These are phyloP conservation scores for Penicillium sp. DNA, from an alignment of 2,329 filamentous ascomycete species.

Conservation along the genomic window DNA sequence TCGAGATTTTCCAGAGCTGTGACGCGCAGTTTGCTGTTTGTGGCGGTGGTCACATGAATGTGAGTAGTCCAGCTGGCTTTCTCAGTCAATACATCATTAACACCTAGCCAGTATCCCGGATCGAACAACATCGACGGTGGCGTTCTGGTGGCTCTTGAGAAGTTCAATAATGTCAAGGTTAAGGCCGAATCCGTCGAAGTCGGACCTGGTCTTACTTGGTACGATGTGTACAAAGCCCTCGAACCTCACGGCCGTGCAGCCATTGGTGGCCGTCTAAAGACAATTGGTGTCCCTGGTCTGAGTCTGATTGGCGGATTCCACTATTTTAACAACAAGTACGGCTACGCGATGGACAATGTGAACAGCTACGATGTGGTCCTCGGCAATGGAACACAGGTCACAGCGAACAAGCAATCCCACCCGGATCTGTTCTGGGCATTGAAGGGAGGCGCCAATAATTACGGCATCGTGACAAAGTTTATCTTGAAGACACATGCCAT, in stretches of 20 bases:
- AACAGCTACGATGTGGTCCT: constrained; percentile 37
- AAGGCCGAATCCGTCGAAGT: constrained; percentile 28
- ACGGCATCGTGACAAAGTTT: constrained; percentile 39
- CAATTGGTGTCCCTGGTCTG: constrained; percentile 41
- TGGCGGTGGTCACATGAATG: constrained; percentile 54
- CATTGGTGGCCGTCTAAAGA: constrained; percentile 36
- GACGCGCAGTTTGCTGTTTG: constrained; percentile 55
- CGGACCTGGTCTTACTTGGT: constrained; percentile 32
- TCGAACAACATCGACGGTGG: constrained; percentile 36
- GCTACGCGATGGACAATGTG: constrained; percentile 39
- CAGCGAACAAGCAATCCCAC: constrained; percentile 24
- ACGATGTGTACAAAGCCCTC: constrained; percentile 32
- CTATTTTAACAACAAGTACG: constrained; percentile 36
- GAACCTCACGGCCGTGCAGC: constrained; percentile 28
- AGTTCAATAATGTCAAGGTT: constrained; percentile 27
- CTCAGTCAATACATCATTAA: too few relatives aligned
- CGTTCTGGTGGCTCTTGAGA: constrained; percentile 31
- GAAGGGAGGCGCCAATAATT: constrained; percentile 39
- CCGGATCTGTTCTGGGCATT: constrained; percentile 41
- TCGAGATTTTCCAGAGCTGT: constrained; percentile 27
- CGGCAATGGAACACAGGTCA: constrained; percentile 33
- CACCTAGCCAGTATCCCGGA: too few relatives aligned
- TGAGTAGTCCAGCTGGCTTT: constrained; percentile 4
- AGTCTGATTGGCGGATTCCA: constrained; percentile 39
- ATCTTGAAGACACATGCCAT: constrained; percentile 25